Percentiles rank a stretch among this genome's conserved stretches.
These are phyloP conservation scores for Parsonsia alboflavescens DNA, from an alignment of 257 asterid species.

Conservation along the genomic window DNA sequence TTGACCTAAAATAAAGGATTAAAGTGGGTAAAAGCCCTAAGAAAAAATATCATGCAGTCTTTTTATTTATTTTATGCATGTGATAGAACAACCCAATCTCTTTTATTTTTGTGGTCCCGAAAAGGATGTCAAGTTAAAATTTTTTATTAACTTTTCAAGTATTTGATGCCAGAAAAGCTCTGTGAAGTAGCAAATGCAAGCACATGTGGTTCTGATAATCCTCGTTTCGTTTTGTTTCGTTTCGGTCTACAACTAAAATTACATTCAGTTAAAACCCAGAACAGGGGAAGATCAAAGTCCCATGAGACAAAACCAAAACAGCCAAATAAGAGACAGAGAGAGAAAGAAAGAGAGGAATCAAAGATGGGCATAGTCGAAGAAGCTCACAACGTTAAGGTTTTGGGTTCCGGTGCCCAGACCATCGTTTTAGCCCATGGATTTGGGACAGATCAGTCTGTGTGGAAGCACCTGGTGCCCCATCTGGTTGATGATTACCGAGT, in stretches of 20 bases:
- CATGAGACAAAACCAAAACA: neutral
- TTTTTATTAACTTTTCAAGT: no score
- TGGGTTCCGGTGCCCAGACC: conserved; percentile 48
- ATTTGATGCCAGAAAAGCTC: no score
- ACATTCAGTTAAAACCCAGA: neutral
- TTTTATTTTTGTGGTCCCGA: no score
- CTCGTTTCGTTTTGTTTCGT: conserved; percentile 8
- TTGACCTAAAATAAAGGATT: no score
- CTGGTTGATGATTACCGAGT: conserved; percentile 49
- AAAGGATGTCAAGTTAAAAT: no score
- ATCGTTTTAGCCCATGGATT: conserved; percentile 66
- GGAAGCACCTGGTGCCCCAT: conserved; percentile 70
- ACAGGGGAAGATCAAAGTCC: neutral
- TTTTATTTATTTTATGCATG: no score
- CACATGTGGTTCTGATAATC: conserved; percentile 27
- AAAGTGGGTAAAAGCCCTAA: no score
- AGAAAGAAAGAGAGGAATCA: no score
- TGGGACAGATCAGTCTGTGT: conserved; percentile 72
- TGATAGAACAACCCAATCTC: no score
- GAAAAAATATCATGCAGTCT: no score
- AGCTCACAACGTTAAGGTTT: conserved; percentile 69
- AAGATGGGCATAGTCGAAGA: conserved; percentile 52
- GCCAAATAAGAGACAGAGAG: neutral
- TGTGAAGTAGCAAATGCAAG: no score
- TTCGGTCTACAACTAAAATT: neutral